Evolutionary conservation across 2,329 filamentous ascomycete genomes (phyloP), one percentile per base, ranked within the genome.

Genomic region (Fusarium virguliforme): DNA sequence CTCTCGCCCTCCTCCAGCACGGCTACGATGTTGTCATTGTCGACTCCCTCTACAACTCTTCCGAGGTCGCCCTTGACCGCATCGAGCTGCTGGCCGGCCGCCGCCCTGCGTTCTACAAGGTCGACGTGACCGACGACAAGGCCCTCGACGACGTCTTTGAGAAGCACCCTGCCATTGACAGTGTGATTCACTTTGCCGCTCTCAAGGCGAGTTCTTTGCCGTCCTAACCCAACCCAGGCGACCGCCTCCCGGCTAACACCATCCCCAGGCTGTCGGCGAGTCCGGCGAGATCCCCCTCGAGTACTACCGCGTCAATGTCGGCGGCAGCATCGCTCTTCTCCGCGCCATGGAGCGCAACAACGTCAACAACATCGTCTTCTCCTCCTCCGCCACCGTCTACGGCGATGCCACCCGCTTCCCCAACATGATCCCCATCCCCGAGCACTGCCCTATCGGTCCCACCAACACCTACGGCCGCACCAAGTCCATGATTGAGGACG

Each of bases 381-480:
- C 95, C 67, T 98, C 94, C 70, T 98, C 95, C 1, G 96, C 96
- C 35, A 99, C 97, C 75, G 96, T 99, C 74, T 99, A 99, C 82
- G 96, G 96, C 79, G 97, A 99, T 83, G 96, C 95, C 60, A 98
- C 96, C 50, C 93, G 94, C 80, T 94, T 98, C 84, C 91, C 92
- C 75, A 92, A 97, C 87, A 99, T 99, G 96, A 99, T 99, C 74
- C 96, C 96, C 72, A 99, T 99, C 79, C 96, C 96, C 57, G 96
- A 99, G 85, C 87, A 93, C 83, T 99, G 96, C 88, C 96, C 97
- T 67, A 94, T 97, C 70, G 95, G 94, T 57, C 94, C 96, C 13
- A 99, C 96, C 74, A 99, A 98, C 87, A 94, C 95, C 28, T 99
- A 99, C 83, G 97, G 96, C 71, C 94, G 94, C 83, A 99, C 96